Evolutionary conservation across 148 eudicot species (phyloP), one percentile per base, ranked within the genome.

Genomic region (Arctostaphylos glauca): DNA sequence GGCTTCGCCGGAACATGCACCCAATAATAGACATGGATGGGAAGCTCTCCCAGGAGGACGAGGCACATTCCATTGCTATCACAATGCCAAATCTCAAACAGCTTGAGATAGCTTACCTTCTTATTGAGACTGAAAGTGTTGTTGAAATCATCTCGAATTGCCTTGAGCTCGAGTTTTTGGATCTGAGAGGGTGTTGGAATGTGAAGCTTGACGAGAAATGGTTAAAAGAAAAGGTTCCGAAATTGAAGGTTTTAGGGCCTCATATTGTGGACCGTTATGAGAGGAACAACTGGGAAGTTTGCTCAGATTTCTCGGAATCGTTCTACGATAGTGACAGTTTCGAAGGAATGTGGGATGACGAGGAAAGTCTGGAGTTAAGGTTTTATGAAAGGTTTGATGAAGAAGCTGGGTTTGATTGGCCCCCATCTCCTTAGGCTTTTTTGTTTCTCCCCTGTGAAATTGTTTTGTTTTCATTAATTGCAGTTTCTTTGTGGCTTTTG

Each of bases 121-220:
- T 80, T 14, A 77, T 93, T 10, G 85, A 91, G 55, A 88, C 89
- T 2, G 77, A 80, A 2, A 76, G 86, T 47, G 90, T 92, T 74
- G 86, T 89, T 4, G 92, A 91, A 85, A 92, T 93, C 68, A 87
- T 93, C 47, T 76, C 78, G 5, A 86, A 86, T 16, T 93, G 94
- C 62, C 85, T 78, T 0, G 77, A 89, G 55, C 94, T 93, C 5
- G 94, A 88, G 80, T 82, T 81, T 15, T 83, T 93, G 88, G 97
- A 93, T 82, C 53, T 93, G 80, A 89, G 95, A 87, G 97, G 97
- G 38, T 93, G 94, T 73, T 93, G 95, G 93, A 88, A 83, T 47
- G 97, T 92, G 70, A 88, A 86, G 56, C 90, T 92, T 0, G 95
- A 91, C 46, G 88, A 90, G 79, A 90, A 89, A 79, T 62, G 62